A percentile compares a stretch with the other conserved stretches of the same genome.
Conservation (phyloP, 2,329 filamentous ascomycete genomes). For the Pseudogymnoascus sp. region DNA sequence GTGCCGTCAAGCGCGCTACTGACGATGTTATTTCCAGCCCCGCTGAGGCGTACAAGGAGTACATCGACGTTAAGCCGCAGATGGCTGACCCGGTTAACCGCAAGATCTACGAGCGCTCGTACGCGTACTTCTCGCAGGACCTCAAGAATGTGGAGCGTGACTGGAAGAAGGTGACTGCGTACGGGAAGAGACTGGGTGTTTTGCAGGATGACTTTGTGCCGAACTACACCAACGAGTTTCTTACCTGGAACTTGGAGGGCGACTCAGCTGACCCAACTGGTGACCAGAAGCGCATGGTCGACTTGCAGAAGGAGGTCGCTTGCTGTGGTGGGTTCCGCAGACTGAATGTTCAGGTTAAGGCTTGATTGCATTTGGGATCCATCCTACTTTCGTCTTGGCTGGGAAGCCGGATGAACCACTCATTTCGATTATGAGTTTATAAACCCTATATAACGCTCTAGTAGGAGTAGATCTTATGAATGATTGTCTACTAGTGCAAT, state of each 20-base stretch:
- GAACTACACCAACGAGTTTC: conserved; percentile 67
- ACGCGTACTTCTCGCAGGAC: conserved; percentile 66
- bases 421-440: not conserved
- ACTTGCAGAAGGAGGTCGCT: conserved; percentile 59
- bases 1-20: conserved; percentile 65
- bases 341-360: conserved; percentile 25
- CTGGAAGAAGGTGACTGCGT: conserved; percentile 69
- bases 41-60: conserved; percentile 55
- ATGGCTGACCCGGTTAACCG: conserved; percentile 61
- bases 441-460: not conserved
- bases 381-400: not conserved
- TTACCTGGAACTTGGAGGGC: conserved; percentile 55
- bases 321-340: conserved; percentile 55
- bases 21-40: conserved; percentile 61
- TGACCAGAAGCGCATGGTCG: conserved; percentile 67
- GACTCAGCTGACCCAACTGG: conserved; percentile 60
- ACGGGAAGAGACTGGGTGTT: conserved; percentile 65
- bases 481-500: not conserved
- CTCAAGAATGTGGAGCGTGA: conserved; percentile 66
- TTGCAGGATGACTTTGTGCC: conserved; percentile 53
- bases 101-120: conserved; percentile 74
- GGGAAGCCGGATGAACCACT: not conserved
- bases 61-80: conserved; percentile 61
- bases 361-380: conserved; percentile 8
- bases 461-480: not conserved